A percentile compares a stretch with the other conserved stretches of the same genome.
phyloP scores from a whole-genome alignment of 2,329 filamentous ascomycete species.

The Spiromastix sp. region DNA sequence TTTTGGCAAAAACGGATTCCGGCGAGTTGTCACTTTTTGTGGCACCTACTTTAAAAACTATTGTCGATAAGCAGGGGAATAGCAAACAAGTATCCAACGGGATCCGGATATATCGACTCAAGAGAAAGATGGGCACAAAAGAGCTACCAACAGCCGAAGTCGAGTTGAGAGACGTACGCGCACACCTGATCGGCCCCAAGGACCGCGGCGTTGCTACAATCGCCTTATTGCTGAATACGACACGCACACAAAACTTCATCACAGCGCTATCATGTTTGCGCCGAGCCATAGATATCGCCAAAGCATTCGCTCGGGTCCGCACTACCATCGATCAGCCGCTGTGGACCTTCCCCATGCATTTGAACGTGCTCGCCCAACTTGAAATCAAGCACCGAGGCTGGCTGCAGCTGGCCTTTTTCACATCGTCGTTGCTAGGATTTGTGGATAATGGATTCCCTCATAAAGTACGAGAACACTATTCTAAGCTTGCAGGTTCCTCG shows the following conservation, averaged over 20 bases:
- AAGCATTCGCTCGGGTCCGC: slow-evolving; percentile 16
- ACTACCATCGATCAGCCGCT: slow-evolving; percentile 15
- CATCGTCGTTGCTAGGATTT: slow-evolving; percentile 15
- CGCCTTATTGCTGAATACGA: slow-evolving; percentile 54
- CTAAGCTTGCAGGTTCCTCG: neutral
- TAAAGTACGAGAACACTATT: neutral
- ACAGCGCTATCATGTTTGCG: slow-evolving; percentile 15
- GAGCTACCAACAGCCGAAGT: slow-evolving; percentile 58
- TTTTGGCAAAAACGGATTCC: slow-evolving; percentile 50
- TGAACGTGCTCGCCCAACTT: slow-evolving; percentile 14
- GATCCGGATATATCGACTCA: slow-evolving; percentile 53
- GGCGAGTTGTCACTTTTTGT: slow-evolving; percentile 52
- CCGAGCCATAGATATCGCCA: slow-evolving; percentile 16
- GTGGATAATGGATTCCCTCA: slow-evolving; percentile 11
- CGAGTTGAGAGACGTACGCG: slow-evolving; percentile 47
- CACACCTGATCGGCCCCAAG: slow-evolving; percentile 50
- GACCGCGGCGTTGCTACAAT: slow-evolving; percentile 55
- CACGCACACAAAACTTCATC: slow-evolving; percentile 17
- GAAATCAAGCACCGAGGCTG: slow-evolving; percentile 16
- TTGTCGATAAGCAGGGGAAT: slow-evolving; percentile 9
- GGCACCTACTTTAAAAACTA: slow-evolving; percentile 47
- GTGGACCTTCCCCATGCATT: slow-evolving; percentile 14
- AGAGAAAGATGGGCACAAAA: slow-evolving; percentile 57
- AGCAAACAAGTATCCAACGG: slow-evolving; percentile 48
- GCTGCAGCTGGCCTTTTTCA: slow-evolving; percentile 18